phyloP scores from a whole-genome alignment of 2,329 filamentous ascomycete species.

The Trichoderma koningiopsis region DNA sequence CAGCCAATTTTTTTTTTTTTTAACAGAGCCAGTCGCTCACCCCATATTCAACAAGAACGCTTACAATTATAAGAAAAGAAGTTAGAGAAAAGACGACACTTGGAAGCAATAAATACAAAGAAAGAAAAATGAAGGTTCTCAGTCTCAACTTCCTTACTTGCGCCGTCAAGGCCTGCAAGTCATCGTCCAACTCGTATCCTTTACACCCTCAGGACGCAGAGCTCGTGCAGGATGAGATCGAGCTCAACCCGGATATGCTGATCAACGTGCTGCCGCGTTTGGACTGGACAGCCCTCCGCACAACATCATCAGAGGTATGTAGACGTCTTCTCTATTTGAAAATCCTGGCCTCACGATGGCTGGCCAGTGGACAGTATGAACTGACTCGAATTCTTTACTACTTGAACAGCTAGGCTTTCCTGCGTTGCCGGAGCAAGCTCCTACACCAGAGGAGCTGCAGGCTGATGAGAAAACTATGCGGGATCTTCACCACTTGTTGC shows the following conservation, averaged over 20 bases:
- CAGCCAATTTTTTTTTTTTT: background rate
- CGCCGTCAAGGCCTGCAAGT: slow-evolving; percentile 93
- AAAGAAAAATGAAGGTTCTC: slow-evolving; percentile 79
- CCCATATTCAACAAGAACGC: background rate
- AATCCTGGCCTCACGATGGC: slow-evolving; percentile 15
- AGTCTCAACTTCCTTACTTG: slow-evolving; percentile 97
- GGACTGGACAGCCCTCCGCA: slow-evolving; percentile 81
- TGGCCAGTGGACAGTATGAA: background rate
- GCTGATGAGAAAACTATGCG: slow-evolving; percentile 69
- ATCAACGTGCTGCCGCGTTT: slow-evolving; percentile 82
- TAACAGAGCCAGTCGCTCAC: background rate
- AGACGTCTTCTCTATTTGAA: slow-evolving; percentile 36
- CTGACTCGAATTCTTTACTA: background rate
- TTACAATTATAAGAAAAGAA: too few relatives aligned
- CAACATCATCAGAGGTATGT: slow-evolving; percentile 73
- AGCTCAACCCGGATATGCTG: slow-evolving; percentile 78
- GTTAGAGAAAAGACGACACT: too few relatives aligned
- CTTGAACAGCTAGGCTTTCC: slow-evolving; percentile 73
- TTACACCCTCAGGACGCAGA: slow-evolving; percentile 92
- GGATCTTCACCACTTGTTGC: slow-evolving; percentile 77
- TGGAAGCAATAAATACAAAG: background rate
- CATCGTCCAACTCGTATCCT: slow-evolving; percentile 76
- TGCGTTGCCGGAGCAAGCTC: slow-evolving; percentile 65
- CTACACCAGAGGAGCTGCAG: slow-evolving; percentile 62
- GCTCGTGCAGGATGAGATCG: slow-evolving; percentile 82